Evolutionary conservation across 306 rosid species (phyloP).

Genomic region (Oemleria cerasiformis): DNA sequence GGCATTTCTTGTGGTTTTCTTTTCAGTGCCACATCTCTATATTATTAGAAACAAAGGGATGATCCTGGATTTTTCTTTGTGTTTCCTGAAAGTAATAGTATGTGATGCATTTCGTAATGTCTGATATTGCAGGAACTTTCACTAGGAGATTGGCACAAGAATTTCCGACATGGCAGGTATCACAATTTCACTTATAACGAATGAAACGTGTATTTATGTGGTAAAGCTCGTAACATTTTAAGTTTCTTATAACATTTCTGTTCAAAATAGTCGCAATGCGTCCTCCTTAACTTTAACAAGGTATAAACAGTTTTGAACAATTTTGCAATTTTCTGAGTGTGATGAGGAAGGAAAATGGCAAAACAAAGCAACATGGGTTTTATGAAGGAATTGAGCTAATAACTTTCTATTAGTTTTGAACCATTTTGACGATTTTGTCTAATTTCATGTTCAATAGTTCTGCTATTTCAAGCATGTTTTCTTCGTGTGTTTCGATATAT

Average conservation of each 20-base stretch:
- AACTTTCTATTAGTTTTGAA: background rate
- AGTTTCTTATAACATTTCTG: background rate
- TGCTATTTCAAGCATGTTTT: background rate
- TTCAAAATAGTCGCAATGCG: too few species aligned
- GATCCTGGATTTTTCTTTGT: background rate
- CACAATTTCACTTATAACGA: conserved; percentile 6
- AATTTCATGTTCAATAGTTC: background rate
- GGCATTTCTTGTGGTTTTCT: background rate
- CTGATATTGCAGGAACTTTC: conserved; percentile 71
- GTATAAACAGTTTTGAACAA: background rate
- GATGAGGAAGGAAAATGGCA: too few species aligned
- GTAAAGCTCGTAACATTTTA: background rate
- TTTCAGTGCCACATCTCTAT: background rate
- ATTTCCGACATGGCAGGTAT: conserved; percentile 96
- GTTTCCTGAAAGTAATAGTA: conserved; percentile 14
- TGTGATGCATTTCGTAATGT: conserved; percentile 11
- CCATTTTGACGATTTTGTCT: background rate
- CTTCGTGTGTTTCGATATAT: background rate
- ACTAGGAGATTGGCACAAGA: conserved; percentile 77
- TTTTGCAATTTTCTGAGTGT: background rate
- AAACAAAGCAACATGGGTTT: background rate
- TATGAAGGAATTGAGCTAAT: background rate
- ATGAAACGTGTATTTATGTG: conserved; percentile 8
- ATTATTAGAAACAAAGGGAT: background rate
- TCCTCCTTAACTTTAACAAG: too few species aligned